phyloP scores from a whole-genome alignment of 169 alveolate genomes.

The Eimeria necatrix region DNA sequence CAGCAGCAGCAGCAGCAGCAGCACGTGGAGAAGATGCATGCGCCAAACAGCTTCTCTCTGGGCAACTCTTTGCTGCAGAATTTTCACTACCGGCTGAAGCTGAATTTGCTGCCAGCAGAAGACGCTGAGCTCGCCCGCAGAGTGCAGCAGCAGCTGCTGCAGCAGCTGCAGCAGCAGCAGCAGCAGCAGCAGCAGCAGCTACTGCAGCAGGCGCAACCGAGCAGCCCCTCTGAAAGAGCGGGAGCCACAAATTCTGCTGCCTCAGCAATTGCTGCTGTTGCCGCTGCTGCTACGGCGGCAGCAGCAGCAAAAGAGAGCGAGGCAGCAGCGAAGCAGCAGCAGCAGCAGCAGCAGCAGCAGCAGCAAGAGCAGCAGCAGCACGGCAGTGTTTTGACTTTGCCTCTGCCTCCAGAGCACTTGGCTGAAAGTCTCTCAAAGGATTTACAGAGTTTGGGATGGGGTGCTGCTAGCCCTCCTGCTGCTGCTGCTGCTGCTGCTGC shows the following conservation, averaged over 20 bases:
- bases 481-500: neutral
- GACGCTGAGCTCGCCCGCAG: neutral
- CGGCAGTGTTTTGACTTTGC: neutral
- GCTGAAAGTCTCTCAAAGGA: neutral
- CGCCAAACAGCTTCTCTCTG: neutral
- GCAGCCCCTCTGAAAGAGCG: no score
- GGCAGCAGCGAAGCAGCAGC: neutral
- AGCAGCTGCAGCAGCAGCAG: conserved; percentile 65
- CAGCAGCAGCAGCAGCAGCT: conserved; percentile 30
- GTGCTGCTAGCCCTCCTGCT: neutral
- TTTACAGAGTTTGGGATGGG: neutral
- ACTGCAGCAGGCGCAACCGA: neutral
- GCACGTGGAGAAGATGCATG: neutral
- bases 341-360: neutral
- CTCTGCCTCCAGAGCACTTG: neutral
- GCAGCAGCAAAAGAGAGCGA: neutral
- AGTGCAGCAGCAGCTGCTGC: neutral
- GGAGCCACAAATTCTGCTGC: no score
- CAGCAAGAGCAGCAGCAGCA: conserved; percentile 19
- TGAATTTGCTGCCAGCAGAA: conserved; percentile 14
- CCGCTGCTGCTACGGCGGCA: neutral
- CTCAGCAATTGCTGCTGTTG: neutral
- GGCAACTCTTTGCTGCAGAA: conserved; percentile 32
- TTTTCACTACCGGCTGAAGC: neutral
- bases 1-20: conserved; percentile 58